phyloP scores from a whole-genome alignment of 2,329 filamentous ascomycete genomes.

The Aureobasidium sp. region DNA sequence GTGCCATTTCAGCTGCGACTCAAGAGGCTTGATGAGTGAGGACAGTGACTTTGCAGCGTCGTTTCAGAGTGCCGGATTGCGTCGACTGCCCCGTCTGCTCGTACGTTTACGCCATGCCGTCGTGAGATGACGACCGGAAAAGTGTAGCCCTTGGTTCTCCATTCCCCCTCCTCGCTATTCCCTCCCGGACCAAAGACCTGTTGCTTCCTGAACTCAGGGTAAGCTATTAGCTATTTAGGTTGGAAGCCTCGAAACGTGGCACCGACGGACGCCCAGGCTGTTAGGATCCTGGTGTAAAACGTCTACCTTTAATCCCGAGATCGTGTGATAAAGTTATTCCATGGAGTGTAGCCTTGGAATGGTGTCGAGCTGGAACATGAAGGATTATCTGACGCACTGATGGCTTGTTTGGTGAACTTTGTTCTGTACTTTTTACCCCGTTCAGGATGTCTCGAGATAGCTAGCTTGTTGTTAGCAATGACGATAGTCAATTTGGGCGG shows the following conservation, averaged over 20 bases:
- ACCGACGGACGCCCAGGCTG: neutral
- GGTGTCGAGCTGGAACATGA: constrained; percentile 7
- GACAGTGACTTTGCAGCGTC: neutral
- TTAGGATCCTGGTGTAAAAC: neutral
- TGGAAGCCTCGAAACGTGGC: constrained; percentile 8
- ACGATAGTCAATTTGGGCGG: neutral
- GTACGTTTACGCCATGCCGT: constrained; percentile 7
- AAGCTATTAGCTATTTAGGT: neutral
- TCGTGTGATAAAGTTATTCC: constrained; percentile 8
- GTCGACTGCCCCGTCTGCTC: neutral
- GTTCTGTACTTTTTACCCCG: constrained; percentile 10
- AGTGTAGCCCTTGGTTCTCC: neutral
- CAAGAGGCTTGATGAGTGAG: neutral
- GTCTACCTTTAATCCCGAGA: constrained; percentile 4
- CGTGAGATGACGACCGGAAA: neutral
- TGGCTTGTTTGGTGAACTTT: neutral
- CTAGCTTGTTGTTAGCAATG: neutral
- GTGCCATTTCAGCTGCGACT: neutral
- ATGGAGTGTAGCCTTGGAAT: neutral
- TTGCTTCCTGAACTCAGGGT: neutral
- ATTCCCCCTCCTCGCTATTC: neutral
- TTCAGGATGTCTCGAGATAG: constrained; percentile 1
- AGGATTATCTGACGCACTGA: constrained; percentile 3
- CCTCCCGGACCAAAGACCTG: neutral
- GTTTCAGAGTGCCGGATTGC: neutral